Evolutionary conservation across 2,329 filamentous ascomycete genomes (phyloP).

Genomic region (Diaporthe batatas): DNA sequence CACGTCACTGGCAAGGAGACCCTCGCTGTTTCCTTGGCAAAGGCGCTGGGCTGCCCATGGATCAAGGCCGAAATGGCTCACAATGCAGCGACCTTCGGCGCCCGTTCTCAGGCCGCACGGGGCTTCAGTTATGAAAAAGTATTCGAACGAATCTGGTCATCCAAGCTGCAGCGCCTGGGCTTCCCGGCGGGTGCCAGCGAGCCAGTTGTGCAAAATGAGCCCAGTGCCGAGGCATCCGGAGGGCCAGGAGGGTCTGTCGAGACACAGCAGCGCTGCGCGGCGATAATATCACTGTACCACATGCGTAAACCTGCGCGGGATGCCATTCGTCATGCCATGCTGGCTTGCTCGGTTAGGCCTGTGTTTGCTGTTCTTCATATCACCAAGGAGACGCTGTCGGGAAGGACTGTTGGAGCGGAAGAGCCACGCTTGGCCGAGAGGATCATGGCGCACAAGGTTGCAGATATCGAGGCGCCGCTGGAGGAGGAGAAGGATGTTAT

Average conservation of each 20-base stretch:
- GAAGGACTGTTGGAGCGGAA: conserved; percentile 21
- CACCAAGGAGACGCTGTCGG: conserved; percentile 21
- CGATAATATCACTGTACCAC: conserved; percentile 11
- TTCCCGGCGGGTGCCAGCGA: neutral
- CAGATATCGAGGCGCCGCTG: conserved; percentile 21
- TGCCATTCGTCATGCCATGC: conserved; percentile 18
- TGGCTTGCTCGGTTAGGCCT: neutral
- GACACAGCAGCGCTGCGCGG: neutral
- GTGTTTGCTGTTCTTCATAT: conserved; percentile 16
- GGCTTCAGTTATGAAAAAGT: conserved; percentile 19
- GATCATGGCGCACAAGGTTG: conserved; percentile 30
- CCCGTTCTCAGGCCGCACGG: neutral
- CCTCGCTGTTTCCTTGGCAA: conserved; percentile 1
- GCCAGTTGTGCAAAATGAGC: no score
- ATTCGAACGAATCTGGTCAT: conserved; percentile 26
- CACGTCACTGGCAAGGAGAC: conserved; percentile 30
- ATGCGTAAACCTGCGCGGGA: conserved; percentile 26
- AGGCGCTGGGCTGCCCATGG: neutral
- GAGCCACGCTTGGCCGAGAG: conserved; percentile 18
- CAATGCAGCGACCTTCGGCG: conserved; percentile 7
- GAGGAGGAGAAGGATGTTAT: conserved; percentile 8
- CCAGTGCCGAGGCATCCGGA: neutral
- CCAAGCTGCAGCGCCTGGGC: conserved; percentile 22
- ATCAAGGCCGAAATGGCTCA: conserved; percentile 26
- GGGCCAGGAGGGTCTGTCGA: neutral